Evolutionary conservation across 352 stramenopile species (phyloP).

Genomic region (Aphanomyces astaci): DNA sequence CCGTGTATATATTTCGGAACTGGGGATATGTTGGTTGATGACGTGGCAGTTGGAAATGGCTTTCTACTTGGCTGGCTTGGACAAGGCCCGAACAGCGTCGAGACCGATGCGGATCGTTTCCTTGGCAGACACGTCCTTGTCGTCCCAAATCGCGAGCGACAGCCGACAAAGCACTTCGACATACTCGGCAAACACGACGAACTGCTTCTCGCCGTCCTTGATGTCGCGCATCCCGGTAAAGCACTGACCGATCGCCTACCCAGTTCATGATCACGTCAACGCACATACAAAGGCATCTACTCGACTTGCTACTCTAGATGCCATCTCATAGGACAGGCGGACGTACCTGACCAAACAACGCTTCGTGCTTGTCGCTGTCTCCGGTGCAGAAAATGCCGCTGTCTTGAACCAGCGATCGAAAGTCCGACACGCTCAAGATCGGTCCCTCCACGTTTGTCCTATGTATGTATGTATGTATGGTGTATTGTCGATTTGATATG

Average conservation of each 20-base stretch:
- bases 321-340: too few relatives aligned
- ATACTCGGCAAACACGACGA: constrained; percentile 69
- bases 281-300: too few relatives aligned
- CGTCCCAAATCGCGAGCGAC: constrained; percentile 41
- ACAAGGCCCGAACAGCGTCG: constrained; percentile 33
- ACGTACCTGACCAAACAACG: constrained; percentile 40
- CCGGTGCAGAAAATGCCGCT: constrained; percentile 68
- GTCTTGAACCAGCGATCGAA: constrained; percentile 55
- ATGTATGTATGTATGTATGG: too few relatives aligned
- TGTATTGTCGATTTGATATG: too few relatives aligned
- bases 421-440: constrained; percentile 3
- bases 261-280: too few relatives aligned
- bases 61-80: constrained; percentile 16
- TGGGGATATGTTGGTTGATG: too few relatives aligned
- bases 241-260: constrained; percentile 47
- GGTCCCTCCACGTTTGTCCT: not conserved
- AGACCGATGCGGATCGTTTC: constrained; percentile 72
- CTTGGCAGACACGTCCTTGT: constrained; percentile 47
- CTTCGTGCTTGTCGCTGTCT: constrained; percentile 43
- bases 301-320: too few relatives aligned
- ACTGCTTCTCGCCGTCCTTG: constrained; percentile 30
- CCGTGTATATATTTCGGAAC: too few relatives aligned
- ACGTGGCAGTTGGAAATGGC: too few relatives aligned
- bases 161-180: constrained; percentile 60
- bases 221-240: constrained; percentile 43